A percentile compares a stretch with the other conserved stretches of the same genome.
These are phyloP conservation scores for Talaromyces sp. DNA, from an alignment of 2,329 filamentous ascomycete genomes.

Conservation along the genomic window DNA sequence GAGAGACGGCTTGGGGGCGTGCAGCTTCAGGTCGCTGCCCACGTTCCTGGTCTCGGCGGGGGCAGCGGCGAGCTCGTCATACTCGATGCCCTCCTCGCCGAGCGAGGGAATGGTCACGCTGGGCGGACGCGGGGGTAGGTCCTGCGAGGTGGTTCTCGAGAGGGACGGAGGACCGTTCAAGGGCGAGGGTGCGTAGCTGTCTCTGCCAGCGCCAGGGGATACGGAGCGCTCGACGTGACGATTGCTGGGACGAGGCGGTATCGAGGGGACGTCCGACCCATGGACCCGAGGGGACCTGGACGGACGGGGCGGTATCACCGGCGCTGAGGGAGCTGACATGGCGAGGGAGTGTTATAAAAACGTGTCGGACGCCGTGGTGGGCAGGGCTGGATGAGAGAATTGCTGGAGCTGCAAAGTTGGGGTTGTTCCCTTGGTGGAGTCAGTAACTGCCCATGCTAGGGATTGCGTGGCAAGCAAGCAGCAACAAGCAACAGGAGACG, in stretches of 20 bases:
- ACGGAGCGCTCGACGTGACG: constrained; percentile 66
- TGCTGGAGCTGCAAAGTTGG: not conserved
- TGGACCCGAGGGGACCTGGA: constrained; percentile 48
- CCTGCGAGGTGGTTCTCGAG: constrained; percentile 28
- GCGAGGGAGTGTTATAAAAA: constrained; percentile 14
- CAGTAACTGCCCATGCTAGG: not conserved
- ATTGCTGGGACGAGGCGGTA: constrained; percentile 70
- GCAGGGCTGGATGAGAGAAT: not conserved
- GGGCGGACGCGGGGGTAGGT: constrained; percentile 54
- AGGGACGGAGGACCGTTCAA: constrained; percentile 63
- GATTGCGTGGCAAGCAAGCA: not conserved
- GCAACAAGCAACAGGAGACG: not conserved
- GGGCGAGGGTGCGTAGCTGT: constrained; percentile 79
- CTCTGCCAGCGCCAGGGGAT: constrained; percentile 68
- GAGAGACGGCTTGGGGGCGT: constrained; percentile 83
- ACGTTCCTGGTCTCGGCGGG: constrained; percentile 74
- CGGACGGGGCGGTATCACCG: constrained; percentile 60
- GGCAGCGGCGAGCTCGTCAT: constrained; percentile 59
- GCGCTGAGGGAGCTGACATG: constrained; percentile 44
- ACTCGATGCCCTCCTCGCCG: constrained; percentile 86
- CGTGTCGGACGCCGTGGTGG: constrained; percentile 10
- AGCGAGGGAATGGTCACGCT: constrained; percentile 80
- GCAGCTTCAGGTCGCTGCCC: constrained; percentile 74
- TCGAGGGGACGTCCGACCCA: constrained; percentile 36
- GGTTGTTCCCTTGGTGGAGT: not conserved